phyloP scores from a whole-genome alignment of 2,329 filamentous ascomycete species.

The Colletotrichum kahawae region DNA sequence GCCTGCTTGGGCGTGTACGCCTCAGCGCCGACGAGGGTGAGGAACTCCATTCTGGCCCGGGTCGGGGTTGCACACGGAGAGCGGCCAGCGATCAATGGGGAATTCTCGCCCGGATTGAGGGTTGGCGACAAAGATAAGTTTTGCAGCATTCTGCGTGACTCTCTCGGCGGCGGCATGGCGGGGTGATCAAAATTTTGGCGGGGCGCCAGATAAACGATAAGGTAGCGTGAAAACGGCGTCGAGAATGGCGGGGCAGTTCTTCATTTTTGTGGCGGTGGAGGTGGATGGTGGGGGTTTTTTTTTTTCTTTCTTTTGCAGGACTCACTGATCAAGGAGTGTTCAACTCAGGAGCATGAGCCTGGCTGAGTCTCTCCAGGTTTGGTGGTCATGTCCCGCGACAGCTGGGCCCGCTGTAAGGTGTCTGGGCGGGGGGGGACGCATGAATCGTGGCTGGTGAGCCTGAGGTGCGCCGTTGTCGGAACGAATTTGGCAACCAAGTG shows the following conservation, averaged over 20 bases:
- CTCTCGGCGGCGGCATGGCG: constrained; percentile 14
- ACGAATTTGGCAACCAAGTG: neutral
- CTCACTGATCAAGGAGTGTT: neutral
- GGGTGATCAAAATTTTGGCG: constrained; percentile 21
- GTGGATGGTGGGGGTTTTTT: neutral
- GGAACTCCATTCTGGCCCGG: constrained; percentile 26
- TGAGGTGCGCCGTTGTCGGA: neutral
- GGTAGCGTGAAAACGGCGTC: neutral
- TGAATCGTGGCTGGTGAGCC: constrained; percentile 1
- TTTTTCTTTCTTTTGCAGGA: neutral
- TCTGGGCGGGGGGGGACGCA: neutral
- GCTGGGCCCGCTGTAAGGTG: neutral
- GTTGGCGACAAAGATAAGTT: constrained; percentile 17
- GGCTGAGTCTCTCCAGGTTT: neutral
- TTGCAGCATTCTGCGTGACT: constrained; percentile 17
- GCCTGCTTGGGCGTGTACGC: constrained; percentile 55
- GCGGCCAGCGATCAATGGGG: constrained; percentile 20
- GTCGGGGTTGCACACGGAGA: constrained; percentile 21
- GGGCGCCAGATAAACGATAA: constrained; percentile 19
- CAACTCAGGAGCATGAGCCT: neutral
- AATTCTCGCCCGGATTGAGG: constrained; percentile 12
- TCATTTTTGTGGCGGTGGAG: constrained; percentile 19
- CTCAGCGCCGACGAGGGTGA: constrained; percentile 44
- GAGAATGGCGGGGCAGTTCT: constrained; percentile 11
- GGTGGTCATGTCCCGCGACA: neutral